phyloP scores from a whole-genome alignment of 208 protist genomes.

The Strigomonas culicis region DNA sequence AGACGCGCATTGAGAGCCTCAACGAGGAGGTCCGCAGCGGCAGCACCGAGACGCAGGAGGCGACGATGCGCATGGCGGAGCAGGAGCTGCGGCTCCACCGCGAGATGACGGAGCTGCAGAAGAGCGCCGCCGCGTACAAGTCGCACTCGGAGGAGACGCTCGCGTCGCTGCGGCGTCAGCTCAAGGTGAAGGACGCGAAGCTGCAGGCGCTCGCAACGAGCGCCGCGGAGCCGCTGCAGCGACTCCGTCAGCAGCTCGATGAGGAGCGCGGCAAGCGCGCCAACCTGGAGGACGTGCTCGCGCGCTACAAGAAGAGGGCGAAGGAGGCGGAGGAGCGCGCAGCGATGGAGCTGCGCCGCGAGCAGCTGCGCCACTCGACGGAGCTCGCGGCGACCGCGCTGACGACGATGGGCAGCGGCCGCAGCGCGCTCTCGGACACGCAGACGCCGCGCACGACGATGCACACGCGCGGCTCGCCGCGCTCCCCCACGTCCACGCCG shows the following conservation, averaged over 20 bases:
- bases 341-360: slow-evolving; percentile 63
- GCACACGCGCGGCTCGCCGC: slow-evolving; percentile 2
- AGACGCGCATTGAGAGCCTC: slow-evolving; percentile 46
- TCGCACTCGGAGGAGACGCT: slow-evolving; percentile 54
- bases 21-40: slow-evolving; percentile 49
- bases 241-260: slow-evolving; percentile 76
- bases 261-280: slow-evolving; percentile 77
- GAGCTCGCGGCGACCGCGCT: slow-evolving; percentile 15
- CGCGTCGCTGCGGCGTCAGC: slow-evolving; percentile 65
- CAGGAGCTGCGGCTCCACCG: slow-evolving; percentile 39
- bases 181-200: slow-evolving; percentile 74
- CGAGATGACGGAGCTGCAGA: slow-evolving; percentile 40
- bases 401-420: background rate
- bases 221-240: slow-evolving; percentile 62
- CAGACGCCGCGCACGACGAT: slow-evolving; percentile 5
- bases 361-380: slow-evolving; percentile 55
- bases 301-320: slow-evolving; percentile 56
- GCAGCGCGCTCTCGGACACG: background rate
- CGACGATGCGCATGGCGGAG: slow-evolving; percentile 40
- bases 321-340: slow-evolving; percentile 80
- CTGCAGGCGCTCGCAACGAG: slow-evolving; percentile 62
- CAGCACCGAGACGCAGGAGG: slow-evolving; percentile 40
- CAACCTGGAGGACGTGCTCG: slow-evolving; percentile 67
- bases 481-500: slow-evolving; percentile 13
- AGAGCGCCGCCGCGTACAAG: slow-evolving; percentile 36